A percentile compares a stretch with the other conserved stretches of the same genome.
Conservation (phyloP, 306 rosid genomes). For the Mimosa bimucronata region DNA sequence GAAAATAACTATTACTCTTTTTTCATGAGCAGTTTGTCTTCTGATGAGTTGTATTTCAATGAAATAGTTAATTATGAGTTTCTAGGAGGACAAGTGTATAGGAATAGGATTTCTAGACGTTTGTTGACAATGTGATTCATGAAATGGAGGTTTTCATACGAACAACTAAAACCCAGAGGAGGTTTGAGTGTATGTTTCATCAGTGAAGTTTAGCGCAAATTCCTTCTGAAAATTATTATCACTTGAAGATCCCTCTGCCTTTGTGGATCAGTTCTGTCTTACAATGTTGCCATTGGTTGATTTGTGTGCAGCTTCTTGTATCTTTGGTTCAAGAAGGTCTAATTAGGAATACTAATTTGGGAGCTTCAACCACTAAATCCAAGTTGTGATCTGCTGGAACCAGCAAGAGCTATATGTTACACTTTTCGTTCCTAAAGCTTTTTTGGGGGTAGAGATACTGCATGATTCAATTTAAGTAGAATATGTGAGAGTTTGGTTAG, state of each 20-base stretch:
- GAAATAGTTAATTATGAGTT: not conserved
- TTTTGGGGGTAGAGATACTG: not conserved
- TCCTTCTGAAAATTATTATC: not conserved
- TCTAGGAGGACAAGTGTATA: not conserved
- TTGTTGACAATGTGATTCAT: not conserved
- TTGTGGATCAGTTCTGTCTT: conserved; percentile 19
- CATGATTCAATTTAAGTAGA: not conserved
- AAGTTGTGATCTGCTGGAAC: conserved; percentile 56
- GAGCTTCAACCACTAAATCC: conserved; percentile 45
- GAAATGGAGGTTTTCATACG: not conserved
- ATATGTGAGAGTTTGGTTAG: not conserved
- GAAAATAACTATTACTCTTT: not conserved
- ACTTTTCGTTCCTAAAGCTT: not conserved
- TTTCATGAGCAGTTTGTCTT: not conserved
- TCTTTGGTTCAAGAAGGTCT: conserved; percentile 88
- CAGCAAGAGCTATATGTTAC: conserved; percentile 7
- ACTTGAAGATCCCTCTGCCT: conserved; percentile 16
- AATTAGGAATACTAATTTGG: conserved; percentile 43
- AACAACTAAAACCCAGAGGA: not conserved
- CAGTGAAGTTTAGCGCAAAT: not conserved
- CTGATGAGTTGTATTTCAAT: not conserved
- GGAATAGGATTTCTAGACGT: not conserved
- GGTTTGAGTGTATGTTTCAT: not conserved
- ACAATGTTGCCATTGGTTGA: conserved; percentile 15
- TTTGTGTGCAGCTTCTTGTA: conserved; percentile 52